Conservation (phyloP, 2,329 filamentous ascomycete species). For the Dactylellina leptospora region DNA sequence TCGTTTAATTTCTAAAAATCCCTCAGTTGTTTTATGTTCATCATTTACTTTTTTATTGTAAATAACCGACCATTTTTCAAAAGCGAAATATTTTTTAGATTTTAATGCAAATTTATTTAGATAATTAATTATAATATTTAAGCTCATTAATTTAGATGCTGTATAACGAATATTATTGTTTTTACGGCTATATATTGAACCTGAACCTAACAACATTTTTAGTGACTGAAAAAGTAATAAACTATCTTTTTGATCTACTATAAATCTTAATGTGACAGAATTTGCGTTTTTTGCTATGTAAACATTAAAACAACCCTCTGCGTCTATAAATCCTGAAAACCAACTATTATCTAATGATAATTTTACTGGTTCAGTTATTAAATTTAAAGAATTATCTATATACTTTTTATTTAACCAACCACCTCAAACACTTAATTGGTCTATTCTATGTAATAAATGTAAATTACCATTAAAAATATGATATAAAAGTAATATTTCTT, state of each 20-base stretch:
- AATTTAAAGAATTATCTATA: slow-evolving; percentile 1
- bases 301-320: slow-evolving; percentile 2
- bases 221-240: neutral
- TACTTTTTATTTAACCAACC: slow-evolving; percentile 1
- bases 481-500: neutral
- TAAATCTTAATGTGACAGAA: slow-evolving; percentile 1
- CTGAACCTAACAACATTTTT: neutral
- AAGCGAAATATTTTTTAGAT: neutral
- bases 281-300: neutral
- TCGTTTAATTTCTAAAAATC: slow-evolving; percentile 17
- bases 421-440: neutral
- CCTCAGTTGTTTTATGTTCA: slow-evolving; percentile 17
- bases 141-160: neutral
- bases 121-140: slow-evolving; percentile 1
- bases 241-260: neutral
- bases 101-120: neutral
- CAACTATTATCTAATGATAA: slow-evolving; percentile 5
- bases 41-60: neutral
- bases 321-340: slow-evolving; percentile 1
- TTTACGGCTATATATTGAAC: neutral
- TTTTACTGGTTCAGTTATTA: slow-evolving; percentile 3
- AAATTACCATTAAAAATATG: neutral
- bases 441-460: neutral
- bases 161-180: neutral
- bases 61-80: neutral